Evolutionary conservation across 345 rosid genomes (phyloP), one percentile per base, ranked within the genome.

Genomic region (Eucalyptus caleyi): DNA sequence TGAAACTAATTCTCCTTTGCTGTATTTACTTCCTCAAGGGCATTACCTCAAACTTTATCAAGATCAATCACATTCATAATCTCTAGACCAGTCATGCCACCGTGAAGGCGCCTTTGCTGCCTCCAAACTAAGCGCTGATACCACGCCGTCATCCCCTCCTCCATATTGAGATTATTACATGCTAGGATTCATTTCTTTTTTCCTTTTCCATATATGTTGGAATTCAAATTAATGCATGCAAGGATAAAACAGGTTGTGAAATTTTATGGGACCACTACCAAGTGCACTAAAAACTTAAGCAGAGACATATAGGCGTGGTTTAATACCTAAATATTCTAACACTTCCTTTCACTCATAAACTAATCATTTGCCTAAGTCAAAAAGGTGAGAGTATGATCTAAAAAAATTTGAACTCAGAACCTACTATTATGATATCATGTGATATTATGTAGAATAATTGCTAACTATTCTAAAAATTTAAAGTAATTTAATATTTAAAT

Each of bases 221-320:
- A 69, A 32, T 69, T 69, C 24, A 69, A 32, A 32, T 69, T 16
- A 69, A 16, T 69, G 12, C 81, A 32, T 4, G 0, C 3, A 18
- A 69, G 7, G 7, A 69, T 16, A 4, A 16, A 32, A 4, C 1
- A 32, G 2, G 16, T 8, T 67, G 6, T 67, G 2, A 69, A 32
- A 69, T 69, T 69, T 69, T 69, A 9, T 32, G 12, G 0, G 0
- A 69, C 6, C 1, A 7, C 12, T 9, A 4, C 19, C 23, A 32
- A 69, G 2, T 32, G 1, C 0, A 7, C 7, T 9, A 9, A 34
- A 69, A 69, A 8, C 5, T 69, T 34, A 72, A 18, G 26, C 0
- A 5, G 4, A 72, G 21, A 72, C 0, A 10, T 18, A 0, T 18
- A 18, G 0, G 2, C 2, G 0, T 9, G 24, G 5, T 72, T 72